A percentile compares a stretch with the other conserved stretches of the same genome.
Evolutionary conservation across 495 filamentous ascomycete genomes (phyloP).

Genomic region (Aspergillus campestris): DNA sequence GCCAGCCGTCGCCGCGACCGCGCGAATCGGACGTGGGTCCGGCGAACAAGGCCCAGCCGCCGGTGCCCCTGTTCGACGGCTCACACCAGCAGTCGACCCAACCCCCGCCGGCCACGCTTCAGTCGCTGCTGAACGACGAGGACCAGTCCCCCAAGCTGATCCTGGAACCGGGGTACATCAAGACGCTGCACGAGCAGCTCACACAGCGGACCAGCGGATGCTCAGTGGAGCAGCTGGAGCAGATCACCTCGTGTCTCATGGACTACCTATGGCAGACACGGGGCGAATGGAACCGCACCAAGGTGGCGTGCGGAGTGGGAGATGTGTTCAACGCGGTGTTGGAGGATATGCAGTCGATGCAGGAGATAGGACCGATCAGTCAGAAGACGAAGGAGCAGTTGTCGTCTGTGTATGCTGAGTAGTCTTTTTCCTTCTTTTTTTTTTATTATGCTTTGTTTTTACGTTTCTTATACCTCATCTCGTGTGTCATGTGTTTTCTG

Average conservation of each 20-base stretch:
- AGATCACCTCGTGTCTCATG: constrained; percentile 87
- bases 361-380: constrained; percentile 42
- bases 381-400: constrained; percentile 32
- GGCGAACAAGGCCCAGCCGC: constrained; percentile 34
- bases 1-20: constrained; percentile 26
- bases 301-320: constrained; percentile 52
- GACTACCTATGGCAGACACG: constrained; percentile 72
- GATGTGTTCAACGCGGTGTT: constrained; percentile 75
- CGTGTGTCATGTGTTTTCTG: neutral
- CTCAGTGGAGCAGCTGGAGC: constrained; percentile 89
- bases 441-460: constrained; percentile 1
- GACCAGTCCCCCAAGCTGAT: constrained; percentile 39
- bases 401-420: constrained; percentile 15
- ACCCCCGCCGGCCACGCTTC: constrained; percentile 25
- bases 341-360: constrained; percentile 65
- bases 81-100: constrained; percentile 19
- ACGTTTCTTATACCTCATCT: neutral
- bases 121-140: constrained; percentile 38
- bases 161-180: constrained; percentile 47
- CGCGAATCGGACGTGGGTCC: constrained; percentile 12
- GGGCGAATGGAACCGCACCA: constrained; percentile 70
- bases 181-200: constrained; percentile 49
- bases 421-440: constrained; percentile 7
- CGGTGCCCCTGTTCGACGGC: constrained; percentile 38
- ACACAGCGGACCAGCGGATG: constrained; percentile 63